Base-by-base conservation (phyloP, 768 basidiomycete species). In the Floccularia luteovirens region DNA sequence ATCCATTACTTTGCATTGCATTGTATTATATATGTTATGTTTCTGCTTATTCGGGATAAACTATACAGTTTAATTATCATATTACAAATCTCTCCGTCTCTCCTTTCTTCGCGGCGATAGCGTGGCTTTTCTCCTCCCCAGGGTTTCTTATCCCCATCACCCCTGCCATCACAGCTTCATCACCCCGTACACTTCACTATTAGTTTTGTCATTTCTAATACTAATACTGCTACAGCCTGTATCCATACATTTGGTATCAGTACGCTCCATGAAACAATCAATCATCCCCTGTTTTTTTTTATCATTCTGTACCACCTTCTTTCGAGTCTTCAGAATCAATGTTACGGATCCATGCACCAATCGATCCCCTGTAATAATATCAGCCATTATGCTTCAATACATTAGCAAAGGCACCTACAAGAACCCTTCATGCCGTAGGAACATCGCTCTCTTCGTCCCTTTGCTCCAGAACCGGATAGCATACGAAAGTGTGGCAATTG, bases 391-490 rank as follows among this genome's bases (percentile, higher is more conserved):
- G 16, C 24, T n/a, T 20, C 10, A n/a, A 39, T 10, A 39, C 38
- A 5, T 39, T 7, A 6, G 16, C 31, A 44, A 31, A 38, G 36
- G 20, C 31, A 79, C 88, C 66, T 61, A 93, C 88, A 97, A 63
- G 70, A 97, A 98, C 2, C 94, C 96, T 66, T 99, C 96, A 52
- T 99, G 96, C 44, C 96, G 79, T 46, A 99, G 70, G 70, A 99
- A 99, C 48, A 97, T 69, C 30, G 96, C 96, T 28, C 90, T 79
- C 62, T 97, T 98, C 23, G 82, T 93, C 0, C 96, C 96, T 58
- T 93, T 94, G 53, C 90, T 93, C 96, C 96, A 99, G 67, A 98
- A 99, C 13, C 96, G 82, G 61, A 99, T 98, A 16, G 96, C 96
- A 63, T 99, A 99, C 16, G 96, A 98, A 38, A 98, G 70, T 13